Evolutionary conservation across 495 filamentous ascomycete genomes (phyloP).

Genomic region (Annulohypoxylon bovei): DNA sequence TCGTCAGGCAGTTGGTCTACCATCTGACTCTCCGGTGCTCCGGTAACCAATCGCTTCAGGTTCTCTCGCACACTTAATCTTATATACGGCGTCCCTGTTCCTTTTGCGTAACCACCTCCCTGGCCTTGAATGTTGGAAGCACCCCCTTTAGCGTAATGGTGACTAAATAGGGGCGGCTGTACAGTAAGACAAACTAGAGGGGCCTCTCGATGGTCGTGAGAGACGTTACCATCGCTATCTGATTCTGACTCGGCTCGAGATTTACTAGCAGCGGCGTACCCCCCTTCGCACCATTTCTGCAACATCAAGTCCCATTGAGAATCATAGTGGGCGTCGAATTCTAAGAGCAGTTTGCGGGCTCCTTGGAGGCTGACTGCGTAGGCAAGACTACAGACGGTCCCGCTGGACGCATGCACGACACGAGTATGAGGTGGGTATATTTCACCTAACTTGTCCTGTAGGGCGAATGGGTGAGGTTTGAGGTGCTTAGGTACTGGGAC

Average conservation of each 20-base stretch:
- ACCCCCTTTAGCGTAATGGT: slow-evolving; percentile 51
- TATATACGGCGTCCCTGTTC: slow-evolving; percentile 56
- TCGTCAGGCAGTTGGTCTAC: slow-evolving; percentile 57
- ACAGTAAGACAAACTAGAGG: slow-evolving; percentile 54
- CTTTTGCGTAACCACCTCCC: slow-evolving; percentile 55
- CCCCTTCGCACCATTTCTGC: slow-evolving; percentile 57
- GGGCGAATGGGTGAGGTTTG: slow-evolving; percentile 56
- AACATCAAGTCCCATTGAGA: slow-evolving; percentile 58
- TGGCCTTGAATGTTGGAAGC: slow-evolving; percentile 56
- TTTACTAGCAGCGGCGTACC: slow-evolving; percentile 10
- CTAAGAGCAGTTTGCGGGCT: slow-evolving; percentile 54
- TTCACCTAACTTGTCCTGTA: slow-evolving; percentile 50
- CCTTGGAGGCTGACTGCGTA: slow-evolving; percentile 58
- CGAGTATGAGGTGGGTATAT: slow-evolving; percentile 56
- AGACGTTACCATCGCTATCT: not conserved
- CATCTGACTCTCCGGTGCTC: slow-evolving; percentile 34
- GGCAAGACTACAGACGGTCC: slow-evolving; percentile 57
- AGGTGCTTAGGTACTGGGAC: slow-evolving; percentile 54
- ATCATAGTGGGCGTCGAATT: slow-evolving; percentile 51
- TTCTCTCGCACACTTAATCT: slow-evolving; percentile 56
- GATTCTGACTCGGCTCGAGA: not conserved
- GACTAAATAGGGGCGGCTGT: slow-evolving; percentile 60
- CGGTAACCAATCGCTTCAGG: slow-evolving; percentile 49
- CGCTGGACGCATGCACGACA: slow-evolving; percentile 53
- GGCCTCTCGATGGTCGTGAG: not conserved